These are phyloP conservation scores for Lavandula angustifolia DNA, from an alignment of 257 asterid genomes.

Conservation along the genomic window DNA sequence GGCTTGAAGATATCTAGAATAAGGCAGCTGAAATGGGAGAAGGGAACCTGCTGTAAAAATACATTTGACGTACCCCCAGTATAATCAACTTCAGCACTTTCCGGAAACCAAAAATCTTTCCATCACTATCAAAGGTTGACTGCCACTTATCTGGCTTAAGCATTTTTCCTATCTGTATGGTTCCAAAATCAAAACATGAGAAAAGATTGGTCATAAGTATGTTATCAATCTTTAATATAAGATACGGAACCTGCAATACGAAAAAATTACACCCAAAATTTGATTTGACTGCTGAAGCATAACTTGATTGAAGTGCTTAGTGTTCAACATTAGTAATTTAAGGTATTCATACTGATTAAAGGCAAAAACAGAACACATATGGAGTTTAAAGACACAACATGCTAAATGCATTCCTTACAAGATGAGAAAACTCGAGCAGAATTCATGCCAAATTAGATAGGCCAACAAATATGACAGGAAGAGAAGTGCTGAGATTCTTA, in stretches of 20 bases:
- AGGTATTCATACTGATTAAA: constrained; percentile 9
- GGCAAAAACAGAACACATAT: constrained; percentile 19
- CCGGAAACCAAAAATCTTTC: constrained; percentile 82
- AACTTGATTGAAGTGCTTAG: constrained; percentile 18
- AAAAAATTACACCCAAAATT: constrained; percentile 14
- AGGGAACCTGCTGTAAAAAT: constrained; percentile 23
- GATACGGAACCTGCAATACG: constrained; percentile 5
- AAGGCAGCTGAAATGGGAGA: constrained; percentile 19
- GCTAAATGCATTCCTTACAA: background rate
- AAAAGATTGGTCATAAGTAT: constrained; percentile 17
- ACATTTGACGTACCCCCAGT: constrained; percentile 66
- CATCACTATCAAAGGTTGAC: constrained; percentile 80
- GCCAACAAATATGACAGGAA: background rate
- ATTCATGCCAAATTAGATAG: constrained; percentile 1
- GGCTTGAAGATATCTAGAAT: constrained; percentile 20
- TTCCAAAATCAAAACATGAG: constrained; percentile 28
- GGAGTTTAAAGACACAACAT: background rate
- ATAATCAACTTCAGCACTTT: constrained; percentile 82
- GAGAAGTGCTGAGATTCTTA: constrained; percentile 46
- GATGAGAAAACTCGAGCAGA: constrained; percentile 6
- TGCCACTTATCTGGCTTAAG: constrained; percentile 99
- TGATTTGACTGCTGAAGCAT: constrained; percentile 19
- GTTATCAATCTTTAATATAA: constrained; percentile 14
- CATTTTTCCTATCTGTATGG: constrained; percentile 78
- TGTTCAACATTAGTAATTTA: constrained; percentile 8